A percentile compares a stretch with the other conserved stretches of the same genome.
These are phyloP conservation scores for Aureobasidium sp. DNA, from an alignment of 2,329 filamentous ascomycete species.

Conservation along the genomic window DNA sequence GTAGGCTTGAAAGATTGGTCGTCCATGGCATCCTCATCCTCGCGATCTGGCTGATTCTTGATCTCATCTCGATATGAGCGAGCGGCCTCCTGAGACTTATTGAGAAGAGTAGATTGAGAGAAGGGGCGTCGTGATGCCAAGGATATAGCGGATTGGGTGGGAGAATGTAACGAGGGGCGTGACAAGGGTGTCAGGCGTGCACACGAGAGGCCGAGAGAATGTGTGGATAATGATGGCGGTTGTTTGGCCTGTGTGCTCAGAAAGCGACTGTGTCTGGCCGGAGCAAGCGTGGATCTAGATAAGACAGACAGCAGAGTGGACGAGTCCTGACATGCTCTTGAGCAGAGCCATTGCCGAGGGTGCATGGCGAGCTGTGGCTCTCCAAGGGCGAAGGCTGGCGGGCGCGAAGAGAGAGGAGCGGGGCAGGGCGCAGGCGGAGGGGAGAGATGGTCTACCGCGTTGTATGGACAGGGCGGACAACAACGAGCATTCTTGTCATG, in stretches of 20 bases:
- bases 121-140: conserved; percentile 9
- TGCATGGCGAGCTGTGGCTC: not conserved
- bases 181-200: not conserved
- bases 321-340: conserved; percentile 5
- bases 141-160: not conserved
- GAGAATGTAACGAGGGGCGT: not conserved
- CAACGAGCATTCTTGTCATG: conserved; percentile 5
- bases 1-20: conserved; percentile 62
- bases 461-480: not conserved
- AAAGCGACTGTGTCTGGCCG: not conserved
- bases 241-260: not conserved
- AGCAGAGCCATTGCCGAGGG: conserved; percentile 12
- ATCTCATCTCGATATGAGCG: conserved; percentile 20
- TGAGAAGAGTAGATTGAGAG: conserved; percentile 15
- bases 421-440: not conserved
- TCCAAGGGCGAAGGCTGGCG: not conserved
- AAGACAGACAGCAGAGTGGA: not conserved
- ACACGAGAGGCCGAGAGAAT: not conserved
- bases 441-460: not conserved
- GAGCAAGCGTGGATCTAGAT: not conserved
- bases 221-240: not conserved
- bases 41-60: conserved; percentile 24
- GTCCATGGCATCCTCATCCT: conserved; percentile 43
- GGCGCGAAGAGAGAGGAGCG: not conserved
- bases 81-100: conserved; percentile 17